These are phyloP conservation scores for Austroboletus niveus DNA, from an alignment of 1,284 basidiomycete species.

Conservation along the genomic window DNA sequence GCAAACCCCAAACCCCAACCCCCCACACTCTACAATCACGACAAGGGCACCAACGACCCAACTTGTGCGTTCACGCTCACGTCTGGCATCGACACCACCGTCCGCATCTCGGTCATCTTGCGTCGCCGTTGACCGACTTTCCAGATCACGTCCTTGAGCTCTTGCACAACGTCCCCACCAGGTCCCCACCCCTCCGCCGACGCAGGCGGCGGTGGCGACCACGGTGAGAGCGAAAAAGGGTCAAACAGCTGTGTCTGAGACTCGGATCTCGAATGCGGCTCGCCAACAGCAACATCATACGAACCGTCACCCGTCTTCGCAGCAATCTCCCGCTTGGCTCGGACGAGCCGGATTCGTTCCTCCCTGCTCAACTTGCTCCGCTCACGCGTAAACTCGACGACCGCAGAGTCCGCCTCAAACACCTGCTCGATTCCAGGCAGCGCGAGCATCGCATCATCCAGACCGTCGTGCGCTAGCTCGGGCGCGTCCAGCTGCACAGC, in stretches of 20 bases:
- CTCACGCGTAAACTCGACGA: constrained; percentile 46
- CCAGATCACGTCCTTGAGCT: constrained; percentile 81
- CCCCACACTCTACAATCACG: too few species aligned
- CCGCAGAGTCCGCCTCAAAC: constrained; percentile 62
- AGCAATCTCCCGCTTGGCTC: constrained; percentile 52
- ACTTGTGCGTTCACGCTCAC: background rate
- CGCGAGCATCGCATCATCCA: constrained; percentile 40
- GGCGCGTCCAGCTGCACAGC: background rate
- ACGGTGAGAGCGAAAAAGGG: background rate
- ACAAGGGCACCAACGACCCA: background rate
- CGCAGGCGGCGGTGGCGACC: background rate
- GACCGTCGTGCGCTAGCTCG: background rate
- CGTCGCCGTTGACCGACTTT: constrained; percentile 71
- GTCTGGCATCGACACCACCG: constrained; percentile 7
- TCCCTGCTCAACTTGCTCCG: constrained; percentile 65
- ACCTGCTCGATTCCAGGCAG: constrained; percentile 71
- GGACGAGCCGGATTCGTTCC: constrained; percentile 64
- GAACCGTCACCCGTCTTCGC: too few species aligned
- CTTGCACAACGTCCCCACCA: constrained; percentile 75
- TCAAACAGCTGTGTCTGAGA: background rate
- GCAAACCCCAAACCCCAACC: too few species aligned
- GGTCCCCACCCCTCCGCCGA: constrained; percentile 60
- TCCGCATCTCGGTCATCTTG: constrained; percentile 41
- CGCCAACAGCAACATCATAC: too few species aligned
- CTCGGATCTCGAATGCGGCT: too few species aligned